phyloP scores from a whole-genome alignment of 768 basidiomycete genomes.

The Kwoniella pini region DNA sequence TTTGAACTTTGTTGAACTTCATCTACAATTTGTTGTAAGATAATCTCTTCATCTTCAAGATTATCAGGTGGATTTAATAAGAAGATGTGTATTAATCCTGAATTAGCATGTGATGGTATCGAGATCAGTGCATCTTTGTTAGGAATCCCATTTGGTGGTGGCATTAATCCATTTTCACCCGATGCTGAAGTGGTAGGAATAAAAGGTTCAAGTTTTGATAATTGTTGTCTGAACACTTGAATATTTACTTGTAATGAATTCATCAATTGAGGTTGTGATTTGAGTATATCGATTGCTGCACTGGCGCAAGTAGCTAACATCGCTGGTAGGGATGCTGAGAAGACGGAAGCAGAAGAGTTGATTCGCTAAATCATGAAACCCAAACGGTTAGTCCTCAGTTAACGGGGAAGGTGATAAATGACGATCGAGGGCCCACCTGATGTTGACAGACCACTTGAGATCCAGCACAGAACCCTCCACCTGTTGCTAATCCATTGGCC shows the following conservation, averaged over 20 bases:
- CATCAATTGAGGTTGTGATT: conserved; percentile 73
- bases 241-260: conserved; percentile 77
- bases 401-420: no score
- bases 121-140: conserved; percentile 62
- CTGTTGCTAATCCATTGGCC: conserved; percentile 75
- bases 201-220: conserved; percentile 69
- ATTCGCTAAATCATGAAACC: conserved; percentile 66
- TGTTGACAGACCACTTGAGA: conserved; percentile 78
- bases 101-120: conserved; percentile 80
- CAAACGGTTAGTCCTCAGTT: no score
- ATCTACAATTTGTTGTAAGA: conserved; percentile 91
- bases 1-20: conserved; percentile 72
- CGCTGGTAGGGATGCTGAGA: conserved; percentile 91
- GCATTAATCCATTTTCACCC: neutral
- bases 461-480: conserved; percentile 95
- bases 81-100: conserved; percentile 84
- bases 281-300: conserved; percentile 77
- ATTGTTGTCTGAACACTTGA: conserved; percentile 70
- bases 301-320: conserved; percentile 84
- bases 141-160: neutral
- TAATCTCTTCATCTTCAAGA: conserved; percentile 66
- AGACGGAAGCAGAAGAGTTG: conserved; percentile 93
- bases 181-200: conserved; percentile 6
- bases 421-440: conserved; percentile 61
- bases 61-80: conserved; percentile 55